These are phyloP conservation scores for Cyclotella distinguenda DNA, from an alignment of 108 stramenopile genomes.

Conservation along the genomic window DNA sequence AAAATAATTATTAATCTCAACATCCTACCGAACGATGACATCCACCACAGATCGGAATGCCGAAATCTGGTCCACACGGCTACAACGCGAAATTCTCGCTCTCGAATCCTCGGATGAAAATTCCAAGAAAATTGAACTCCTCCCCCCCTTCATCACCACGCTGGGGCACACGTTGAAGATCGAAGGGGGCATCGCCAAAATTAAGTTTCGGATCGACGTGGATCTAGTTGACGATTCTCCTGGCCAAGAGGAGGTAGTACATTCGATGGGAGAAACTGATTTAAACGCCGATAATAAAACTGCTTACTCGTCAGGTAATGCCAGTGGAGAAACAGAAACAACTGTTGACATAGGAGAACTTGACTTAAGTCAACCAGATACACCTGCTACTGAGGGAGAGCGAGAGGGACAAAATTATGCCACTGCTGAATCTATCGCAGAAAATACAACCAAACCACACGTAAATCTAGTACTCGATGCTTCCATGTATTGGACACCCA, in stretches of 20 bases:
- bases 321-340: no score
- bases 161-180: slow-evolving; percentile 70
- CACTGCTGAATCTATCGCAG: background rate
- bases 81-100: slow-evolving; percentile 81
- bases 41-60: slow-evolving; percentile 51
- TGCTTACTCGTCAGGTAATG: background rate
- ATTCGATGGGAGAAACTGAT: slow-evolving; percentile 7
- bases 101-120: slow-evolving; percentile 74
- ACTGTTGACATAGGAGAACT: background rate
- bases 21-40: background rate
- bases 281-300: background rate
- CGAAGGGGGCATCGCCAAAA: slow-evolving; percentile 68
- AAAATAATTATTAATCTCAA: no score
- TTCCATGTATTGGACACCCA: slow-evolving; percentile 57
- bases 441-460: slow-evolving; percentile 14
- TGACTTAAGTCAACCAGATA: slow-evolving; percentile 1
- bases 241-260: background rate
- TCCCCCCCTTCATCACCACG: slow-evolving; percentile 75
- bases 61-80: slow-evolving; percentile 86
- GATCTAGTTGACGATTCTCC: slow-evolving; percentile 23
- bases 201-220: slow-evolving; percentile 68
- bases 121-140: slow-evolving; percentile 50
- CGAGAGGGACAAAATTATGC: background rate
- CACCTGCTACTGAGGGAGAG: background rate
- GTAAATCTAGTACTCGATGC: slow-evolving; percentile 68